Evolutionary conservation across 129 eudicot genomes (phyloP).

Genomic region (Solidago caesia): DNA sequence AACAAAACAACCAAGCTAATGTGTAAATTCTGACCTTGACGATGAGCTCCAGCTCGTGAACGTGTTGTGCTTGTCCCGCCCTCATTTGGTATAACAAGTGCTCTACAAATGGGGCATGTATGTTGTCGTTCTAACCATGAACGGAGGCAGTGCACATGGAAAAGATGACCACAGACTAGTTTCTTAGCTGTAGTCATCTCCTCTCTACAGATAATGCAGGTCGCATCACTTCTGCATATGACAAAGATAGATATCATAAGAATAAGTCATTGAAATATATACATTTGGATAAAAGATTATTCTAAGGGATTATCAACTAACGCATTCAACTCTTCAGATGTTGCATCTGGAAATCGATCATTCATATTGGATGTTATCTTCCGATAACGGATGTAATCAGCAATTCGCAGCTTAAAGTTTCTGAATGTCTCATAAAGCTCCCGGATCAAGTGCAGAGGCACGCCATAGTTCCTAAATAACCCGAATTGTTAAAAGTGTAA

Average conservation of each 20-base stretch:
- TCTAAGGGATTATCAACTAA: slow-evolving; percentile 38
- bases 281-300: not conserved
- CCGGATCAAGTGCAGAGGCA: slow-evolving; percentile 96
- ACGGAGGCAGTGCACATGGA: slow-evolving; percentile 97
- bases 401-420: slow-evolving; percentile 84
- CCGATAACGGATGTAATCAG: slow-evolving; percentile 96
- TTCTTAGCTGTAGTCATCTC: slow-evolving; percentile 96
- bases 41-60: slow-evolving; percentile 54
- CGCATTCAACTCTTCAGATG: slow-evolving; percentile 82
- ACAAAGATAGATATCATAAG: slow-evolving; percentile 6
- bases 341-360: slow-evolving; percentile 99
- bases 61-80: slow-evolving; percentile 58
- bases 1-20: not conserved
- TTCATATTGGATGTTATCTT: slow-evolving; percentile 98
- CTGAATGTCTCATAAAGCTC: slow-evolving; percentile 98
- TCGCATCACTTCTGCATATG: slow-evolving; percentile 82
- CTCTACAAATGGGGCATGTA: slow-evolving; percentile 98
- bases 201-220: slow-evolving; percentile 98
- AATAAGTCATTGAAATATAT: not conserved
- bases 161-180: slow-evolving; percentile 89
- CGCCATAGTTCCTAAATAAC: slow-evolving; percentile 81
- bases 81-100: slow-evolving; percentile 88
- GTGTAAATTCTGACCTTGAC: slow-evolving; percentile 53
- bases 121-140: slow-evolving; percentile 98
- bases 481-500: slow-evolving; percentile 4